phyloP scores from a whole-genome alignment of 208 protist genomes.

The Kentomonas sorsogonicus region DNA sequence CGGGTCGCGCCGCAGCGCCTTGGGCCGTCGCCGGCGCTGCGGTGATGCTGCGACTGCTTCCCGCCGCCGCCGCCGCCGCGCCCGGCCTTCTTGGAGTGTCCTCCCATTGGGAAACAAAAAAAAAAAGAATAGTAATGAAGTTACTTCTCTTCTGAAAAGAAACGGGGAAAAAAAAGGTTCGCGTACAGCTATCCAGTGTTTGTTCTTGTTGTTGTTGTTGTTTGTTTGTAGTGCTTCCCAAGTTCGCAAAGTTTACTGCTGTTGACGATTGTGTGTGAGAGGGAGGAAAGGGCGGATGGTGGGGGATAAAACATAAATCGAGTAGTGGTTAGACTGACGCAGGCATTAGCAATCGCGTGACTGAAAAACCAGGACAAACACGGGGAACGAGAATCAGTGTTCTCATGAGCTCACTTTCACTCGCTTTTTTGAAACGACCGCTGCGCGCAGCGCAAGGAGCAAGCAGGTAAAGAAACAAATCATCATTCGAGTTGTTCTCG shows the following conservation, averaged over 20 bases:
- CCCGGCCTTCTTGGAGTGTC: conserved; percentile 84
- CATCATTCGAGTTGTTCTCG: too few relatives aligned
- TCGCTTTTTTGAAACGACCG: too few relatives aligned
- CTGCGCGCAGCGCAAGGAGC: too few relatives aligned
- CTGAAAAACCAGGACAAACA: background rate
- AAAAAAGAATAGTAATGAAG: background rate
- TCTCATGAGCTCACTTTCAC: too few relatives aligned
- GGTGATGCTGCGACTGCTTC: conserved; percentile 21
- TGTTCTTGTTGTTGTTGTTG: conserved; percentile 3
- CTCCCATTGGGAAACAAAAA: conserved; percentile 48
- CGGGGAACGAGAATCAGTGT: background rate
- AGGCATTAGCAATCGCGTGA: background rate
- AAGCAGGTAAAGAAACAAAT: too few relatives aligned
- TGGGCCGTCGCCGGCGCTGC: conserved; percentile 21
- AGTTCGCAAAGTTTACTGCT: too few relatives aligned
- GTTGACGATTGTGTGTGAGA: too few relatives aligned
- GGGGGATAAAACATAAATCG: too few relatives aligned
- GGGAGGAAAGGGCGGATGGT: too few relatives aligned
- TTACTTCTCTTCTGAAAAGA: conserved; percentile 6
- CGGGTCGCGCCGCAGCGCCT: conserved; percentile 68
- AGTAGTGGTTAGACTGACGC: too few relatives aligned
- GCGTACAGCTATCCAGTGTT: background rate
- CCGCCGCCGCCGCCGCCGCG: conserved; percentile 62
- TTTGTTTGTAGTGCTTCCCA: conserved; percentile 1
- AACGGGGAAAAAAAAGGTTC: conserved; percentile 3